phyloP scores from a whole-genome alignment of 176 grass and related monocot species.

The Carex kokanica region DNA sequence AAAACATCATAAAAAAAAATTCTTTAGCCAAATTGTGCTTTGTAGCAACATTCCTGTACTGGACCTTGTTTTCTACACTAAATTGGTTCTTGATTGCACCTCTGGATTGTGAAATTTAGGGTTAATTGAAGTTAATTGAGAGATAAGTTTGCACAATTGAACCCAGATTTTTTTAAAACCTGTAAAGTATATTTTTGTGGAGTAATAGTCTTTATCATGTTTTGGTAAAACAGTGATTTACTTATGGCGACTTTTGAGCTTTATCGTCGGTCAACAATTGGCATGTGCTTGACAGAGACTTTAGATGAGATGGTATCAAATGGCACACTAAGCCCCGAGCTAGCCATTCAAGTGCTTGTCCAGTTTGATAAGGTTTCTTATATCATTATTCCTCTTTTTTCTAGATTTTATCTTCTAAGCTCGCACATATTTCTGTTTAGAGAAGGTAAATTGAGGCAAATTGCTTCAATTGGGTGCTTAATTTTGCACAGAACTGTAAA shows the following conservation, averaged over 20 bases:
- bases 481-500: conserved; percentile 6
- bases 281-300: conserved; percentile 66
- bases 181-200: background rate
- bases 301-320: conserved; percentile 76
- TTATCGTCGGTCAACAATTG: conserved; percentile 69
- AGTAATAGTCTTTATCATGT: background rate
- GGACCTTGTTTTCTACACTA: background rate
- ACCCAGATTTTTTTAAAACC: background rate
- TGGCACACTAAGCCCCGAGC: conserved; percentile 54
- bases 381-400: background rate
- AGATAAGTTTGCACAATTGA: background rate
- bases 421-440: background rate
- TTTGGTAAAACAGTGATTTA: conserved; percentile 23
- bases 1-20: background rate
- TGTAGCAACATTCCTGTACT: background rate
- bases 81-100: background rate
- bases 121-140: background rate
- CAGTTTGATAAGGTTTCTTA: conserved; percentile 82
- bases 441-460: conserved; percentile 14
- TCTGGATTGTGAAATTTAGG: background rate
- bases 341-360: conserved; percentile 78
- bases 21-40: background rate
- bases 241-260: conserved; percentile 75
- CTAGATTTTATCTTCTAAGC: background rate
- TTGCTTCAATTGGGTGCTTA: background rate